Conservation (phyloP, 139 green algal species). For the Chloropicon primus region DNA sequence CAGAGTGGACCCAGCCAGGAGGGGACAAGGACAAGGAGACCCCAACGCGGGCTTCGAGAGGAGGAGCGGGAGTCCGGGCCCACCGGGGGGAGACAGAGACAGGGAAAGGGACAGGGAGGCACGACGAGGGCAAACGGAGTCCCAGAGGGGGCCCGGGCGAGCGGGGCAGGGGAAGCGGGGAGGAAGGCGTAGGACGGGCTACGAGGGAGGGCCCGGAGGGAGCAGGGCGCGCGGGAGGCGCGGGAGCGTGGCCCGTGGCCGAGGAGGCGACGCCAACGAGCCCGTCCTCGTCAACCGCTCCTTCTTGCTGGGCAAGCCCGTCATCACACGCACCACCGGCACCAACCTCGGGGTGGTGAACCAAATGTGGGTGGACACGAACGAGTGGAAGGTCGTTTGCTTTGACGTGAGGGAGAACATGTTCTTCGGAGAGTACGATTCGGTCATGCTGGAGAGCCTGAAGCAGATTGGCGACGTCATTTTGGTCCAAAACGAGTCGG, state of each 20-base stretch:
- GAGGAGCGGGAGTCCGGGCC: too few species aligned
- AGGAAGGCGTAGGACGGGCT: too few species aligned
- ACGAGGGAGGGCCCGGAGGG: not conserved
- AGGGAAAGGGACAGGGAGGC: too few species aligned
- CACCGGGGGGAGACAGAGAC: too few species aligned
- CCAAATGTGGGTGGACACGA: conserved; percentile 47
- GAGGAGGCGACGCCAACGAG: not conserved
- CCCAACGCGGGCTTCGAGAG: too few species aligned
- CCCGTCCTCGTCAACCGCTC: conserved; percentile 12
- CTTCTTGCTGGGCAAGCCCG: conserved; percentile 13
- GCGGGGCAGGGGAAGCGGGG: too few species aligned
- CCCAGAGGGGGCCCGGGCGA: too few species aligned
- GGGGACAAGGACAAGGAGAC: too few species aligned
- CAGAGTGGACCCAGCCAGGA: too few species aligned
- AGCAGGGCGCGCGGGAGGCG: not conserved
- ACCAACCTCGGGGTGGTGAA: conserved; percentile 39
- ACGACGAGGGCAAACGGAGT: too few species aligned
- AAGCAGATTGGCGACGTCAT: conserved; percentile 61
- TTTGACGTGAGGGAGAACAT: conserved; percentile 43
- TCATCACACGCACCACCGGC: conserved; percentile 45
- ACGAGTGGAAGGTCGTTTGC: conserved; percentile 28
- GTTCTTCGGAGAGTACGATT: not conserved
- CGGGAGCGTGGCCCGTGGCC: too few species aligned
- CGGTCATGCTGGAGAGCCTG: conserved; percentile 35
- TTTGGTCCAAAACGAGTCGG: conserved; percentile 52